Percentiles rank a stretch among this genome's conserved stretches.
These are phyloP conservation scores for Sugiyamaella lignohabitans DNA, from an alignment of 805 yeast genomes.

Conservation along the genomic window DNA sequence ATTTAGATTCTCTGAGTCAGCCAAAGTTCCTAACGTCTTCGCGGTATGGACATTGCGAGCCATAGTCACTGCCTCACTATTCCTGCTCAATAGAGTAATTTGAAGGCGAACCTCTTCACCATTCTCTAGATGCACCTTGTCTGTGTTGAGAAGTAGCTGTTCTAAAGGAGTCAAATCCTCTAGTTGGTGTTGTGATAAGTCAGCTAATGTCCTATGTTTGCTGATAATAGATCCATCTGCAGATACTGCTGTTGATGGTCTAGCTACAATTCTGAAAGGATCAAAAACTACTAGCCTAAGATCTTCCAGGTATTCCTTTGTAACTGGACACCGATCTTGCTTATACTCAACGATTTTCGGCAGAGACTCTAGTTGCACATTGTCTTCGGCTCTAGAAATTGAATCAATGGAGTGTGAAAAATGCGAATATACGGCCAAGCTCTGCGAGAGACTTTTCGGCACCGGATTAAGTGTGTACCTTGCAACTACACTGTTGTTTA, in stretches of 20 bases:
- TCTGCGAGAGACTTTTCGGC: constrained; percentile 12
- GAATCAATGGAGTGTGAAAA: constrained; percentile 2
- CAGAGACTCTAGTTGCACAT: too few species aligned
- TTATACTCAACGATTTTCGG: constrained; percentile 27
- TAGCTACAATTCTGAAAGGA: neutral
- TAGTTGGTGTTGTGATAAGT: neutral
- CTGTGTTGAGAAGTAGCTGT: neutral
- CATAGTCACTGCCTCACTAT: neutral
- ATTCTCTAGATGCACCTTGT: neutral
- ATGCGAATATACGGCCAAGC: constrained; percentile 9
- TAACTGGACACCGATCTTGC: constrained; percentile 29
- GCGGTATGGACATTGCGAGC: neutral
- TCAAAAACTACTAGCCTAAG: constrained; percentile 27
- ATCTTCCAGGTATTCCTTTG: constrained; percentile 25
- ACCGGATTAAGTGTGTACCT: constrained; percentile 8
- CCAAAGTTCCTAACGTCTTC: neutral
- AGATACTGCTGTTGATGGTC: neutral
- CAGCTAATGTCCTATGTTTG: neutral
- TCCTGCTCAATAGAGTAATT: neutral
- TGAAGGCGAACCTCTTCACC: neutral
- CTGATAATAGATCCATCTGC: neutral
- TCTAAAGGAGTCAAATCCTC: neutral
- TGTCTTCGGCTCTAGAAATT: too few species aligned
- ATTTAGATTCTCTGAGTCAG: neutral
- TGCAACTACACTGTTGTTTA: constrained; percentile 1